A percentile compares a stretch with the other conserved stretches of the same genome.
Conservation (phyloP, 2,329 filamentous ascomycete genomes). For the Neopestalotiopsis sp. region DNA sequence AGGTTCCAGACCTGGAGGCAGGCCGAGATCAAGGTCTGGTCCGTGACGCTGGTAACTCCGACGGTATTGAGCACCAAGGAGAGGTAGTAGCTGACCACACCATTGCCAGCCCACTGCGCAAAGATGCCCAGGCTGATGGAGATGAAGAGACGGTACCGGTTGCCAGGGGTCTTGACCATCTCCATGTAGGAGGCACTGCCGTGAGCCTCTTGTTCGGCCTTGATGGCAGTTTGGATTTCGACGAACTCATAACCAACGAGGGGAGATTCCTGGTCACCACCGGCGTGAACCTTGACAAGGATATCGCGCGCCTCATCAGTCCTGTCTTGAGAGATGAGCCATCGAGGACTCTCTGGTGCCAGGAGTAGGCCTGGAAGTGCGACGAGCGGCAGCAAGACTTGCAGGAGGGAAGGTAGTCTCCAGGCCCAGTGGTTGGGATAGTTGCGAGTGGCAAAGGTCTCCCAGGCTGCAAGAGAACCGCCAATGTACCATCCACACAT, state of each 20-base stretch:
- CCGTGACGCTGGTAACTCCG: slow-evolving; percentile 15
- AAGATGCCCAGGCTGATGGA: slow-evolving; percentile 7
- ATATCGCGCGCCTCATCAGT: background rate
- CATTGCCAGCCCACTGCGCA: slow-evolving; percentile 14
- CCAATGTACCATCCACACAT: slow-evolving; percentile 37
- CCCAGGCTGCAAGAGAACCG: slow-evolving; percentile 31
- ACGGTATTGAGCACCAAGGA: background rate
- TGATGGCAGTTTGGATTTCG: slow-evolving; percentile 6
- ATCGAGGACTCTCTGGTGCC: slow-evolving; percentile 14
- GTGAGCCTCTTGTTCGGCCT: slow-evolving; percentile 4
- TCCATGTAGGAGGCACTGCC: slow-evolving; percentile 7
- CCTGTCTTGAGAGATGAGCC: slow-evolving; percentile 15
- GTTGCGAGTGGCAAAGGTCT: slow-evolving; percentile 25
- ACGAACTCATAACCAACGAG: slow-evolving; percentile 7
- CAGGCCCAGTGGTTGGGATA: slow-evolving; percentile 12
- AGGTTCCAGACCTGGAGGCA: slow-evolving; percentile 23
- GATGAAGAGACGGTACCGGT: slow-evolving; percentile 8
- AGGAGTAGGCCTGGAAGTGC: slow-evolving; percentile 1
- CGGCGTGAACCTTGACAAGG: slow-evolving; percentile 1
- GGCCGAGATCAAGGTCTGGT: slow-evolving; percentile 22
- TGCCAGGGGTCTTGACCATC: slow-evolving; percentile 8
- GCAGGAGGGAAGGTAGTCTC: slow-evolving; percentile 14
- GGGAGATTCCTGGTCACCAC: background rate
- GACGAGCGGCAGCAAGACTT: slow-evolving; percentile 4
- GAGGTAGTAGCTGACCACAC: slow-evolving; percentile 12